These are phyloP conservation scores for Emergomyces africanus DNA, from an alignment of 2,329 filamentous ascomycete genomes.

Conservation along the genomic window DNA sequence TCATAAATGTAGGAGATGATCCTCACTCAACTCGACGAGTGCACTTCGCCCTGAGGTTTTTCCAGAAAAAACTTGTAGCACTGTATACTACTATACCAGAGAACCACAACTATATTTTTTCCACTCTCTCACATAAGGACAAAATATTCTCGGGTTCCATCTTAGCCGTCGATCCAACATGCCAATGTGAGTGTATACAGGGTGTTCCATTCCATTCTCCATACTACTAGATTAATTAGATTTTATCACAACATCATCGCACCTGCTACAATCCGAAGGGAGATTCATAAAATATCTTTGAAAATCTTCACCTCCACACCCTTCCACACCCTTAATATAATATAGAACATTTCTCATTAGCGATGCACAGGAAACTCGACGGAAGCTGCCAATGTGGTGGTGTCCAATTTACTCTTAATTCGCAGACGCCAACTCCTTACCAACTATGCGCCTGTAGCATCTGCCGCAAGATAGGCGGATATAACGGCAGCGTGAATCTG, in stretches of 20 bases:
- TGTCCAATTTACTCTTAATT: slow-evolving; percentile 35
- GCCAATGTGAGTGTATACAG: slow-evolving; percentile 20
- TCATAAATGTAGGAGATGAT: neutral
- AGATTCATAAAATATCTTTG: no score
- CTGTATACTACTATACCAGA: neutral
- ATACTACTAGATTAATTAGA: no score
- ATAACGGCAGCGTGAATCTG: slow-evolving; percentile 34
- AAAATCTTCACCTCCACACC: no score
- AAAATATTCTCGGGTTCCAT: neutral
- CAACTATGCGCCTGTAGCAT: slow-evolving; percentile 39
- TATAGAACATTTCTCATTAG: no score
- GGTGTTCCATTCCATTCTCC: no score
- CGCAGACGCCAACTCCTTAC: slow-evolving; percentile 36
- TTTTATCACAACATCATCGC: no score
- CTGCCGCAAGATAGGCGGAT: slow-evolving; percentile 36
- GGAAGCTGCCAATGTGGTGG: slow-evolving; percentile 39
- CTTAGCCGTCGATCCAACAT: slow-evolving; percentile 5
- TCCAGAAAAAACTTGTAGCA: no score
- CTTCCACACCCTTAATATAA: no score
- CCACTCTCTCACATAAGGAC: neutral
- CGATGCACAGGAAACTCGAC: slow-evolving; percentile 29
- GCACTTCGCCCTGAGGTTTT: neutral
- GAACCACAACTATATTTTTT: neutral
- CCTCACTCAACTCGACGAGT: no score
- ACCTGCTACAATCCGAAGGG: no score